Percentiles rank a stretch among this genome's conserved stretches.
phyloP scores from a whole-genome alignment of 106 monocot species.

The Narthecium ossifragum region DNA sequence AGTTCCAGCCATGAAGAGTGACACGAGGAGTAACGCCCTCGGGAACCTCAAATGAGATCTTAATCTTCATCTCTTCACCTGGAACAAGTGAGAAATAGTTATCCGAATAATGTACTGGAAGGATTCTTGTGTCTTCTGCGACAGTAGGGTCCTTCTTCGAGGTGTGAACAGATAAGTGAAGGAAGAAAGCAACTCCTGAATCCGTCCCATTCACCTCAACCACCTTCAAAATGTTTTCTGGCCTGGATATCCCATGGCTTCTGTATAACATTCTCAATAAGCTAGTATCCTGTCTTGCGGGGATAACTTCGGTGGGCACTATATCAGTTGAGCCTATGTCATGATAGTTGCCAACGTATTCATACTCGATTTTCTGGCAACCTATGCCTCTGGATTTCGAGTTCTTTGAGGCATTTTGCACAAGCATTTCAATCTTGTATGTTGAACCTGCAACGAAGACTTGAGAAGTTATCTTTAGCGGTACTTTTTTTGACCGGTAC shows the following conservation, averaged over 20 bases:
- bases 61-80: conserved; percentile 53
- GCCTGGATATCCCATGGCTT: conserved; percentile 9
- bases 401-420: conserved; percentile 57
- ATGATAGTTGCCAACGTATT: background rate
- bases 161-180: conserved; percentile 82
- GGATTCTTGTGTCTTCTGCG: conserved; percentile 67
- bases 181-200: conserved; percentile 84
- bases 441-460: conserved; percentile 45
- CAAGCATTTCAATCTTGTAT: conserved; percentile 48
- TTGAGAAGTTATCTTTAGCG: conserved; percentile 77
- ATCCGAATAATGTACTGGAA: conserved; percentile 92
- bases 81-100: conserved; percentile 91
- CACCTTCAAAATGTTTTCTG: conserved; percentile 8
- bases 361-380: background rate
- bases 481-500: conserved; percentile 56
- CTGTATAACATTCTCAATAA: conserved; percentile 29
- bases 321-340: background rate
- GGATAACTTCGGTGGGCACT: background rate
- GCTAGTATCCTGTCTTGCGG: conserved; percentile 6
- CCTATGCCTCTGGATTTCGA: conserved; percentile 3
- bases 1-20: conserved; percentile 78
- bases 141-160: conserved; percentile 20
- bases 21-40: conserved; percentile 59
- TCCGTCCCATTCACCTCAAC: conserved; percentile 42
- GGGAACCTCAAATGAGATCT: conserved; percentile 71